Conservation (phyloP, 2,329 filamentous ascomycete species). For the Clonostachys rhizophaga region DNA sequence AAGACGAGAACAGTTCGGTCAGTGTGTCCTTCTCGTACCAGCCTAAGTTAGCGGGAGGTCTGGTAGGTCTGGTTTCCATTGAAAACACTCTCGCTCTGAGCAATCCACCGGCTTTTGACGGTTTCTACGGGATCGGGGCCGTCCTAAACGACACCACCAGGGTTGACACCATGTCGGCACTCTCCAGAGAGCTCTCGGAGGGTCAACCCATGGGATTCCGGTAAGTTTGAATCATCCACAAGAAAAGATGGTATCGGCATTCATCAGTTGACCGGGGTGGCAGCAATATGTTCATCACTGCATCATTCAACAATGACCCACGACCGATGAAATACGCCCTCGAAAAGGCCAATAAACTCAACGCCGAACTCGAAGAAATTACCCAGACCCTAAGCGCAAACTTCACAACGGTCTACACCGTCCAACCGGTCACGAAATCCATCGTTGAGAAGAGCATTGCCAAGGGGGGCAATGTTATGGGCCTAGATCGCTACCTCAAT, state of each 20-base stretch:
- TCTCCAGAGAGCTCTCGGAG: constrained; percentile 17
- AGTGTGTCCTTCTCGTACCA: constrained; percentile 25
- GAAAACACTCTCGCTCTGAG: constrained; percentile 19
- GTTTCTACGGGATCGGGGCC: constrained; percentile 13
- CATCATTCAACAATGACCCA: constrained; percentile 26
- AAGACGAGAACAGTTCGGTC: constrained; percentile 22
- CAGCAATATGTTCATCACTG: constrained; percentile 27
- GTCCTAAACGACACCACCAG: constrained; percentile 15
- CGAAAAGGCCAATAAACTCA: constrained; percentile 20
- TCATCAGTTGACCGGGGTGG: background rate
- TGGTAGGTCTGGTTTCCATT: constrained; percentile 17
- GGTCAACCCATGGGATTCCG: background rate
- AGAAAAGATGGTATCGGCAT: constrained; percentile 16
- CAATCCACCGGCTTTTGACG: constrained; percentile 19
- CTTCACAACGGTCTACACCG: constrained; percentile 18
- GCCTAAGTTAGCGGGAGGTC: constrained; percentile 15
- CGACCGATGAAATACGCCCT: constrained; percentile 23
- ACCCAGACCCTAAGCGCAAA: constrained; percentile 13
- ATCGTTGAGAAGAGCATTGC: constrained; percentile 14
- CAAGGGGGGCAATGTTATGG: constrained; percentile 26
- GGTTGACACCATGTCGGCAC: constrained; percentile 16
- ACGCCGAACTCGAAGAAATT: constrained; percentile 13
- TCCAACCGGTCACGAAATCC: constrained; percentile 23
- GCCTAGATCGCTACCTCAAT: constrained; percentile 17
- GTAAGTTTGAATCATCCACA: constrained; percentile 1